A percentile compares a stretch with the other conserved stretches of the same genome.
These are phyloP conservation scores for Ceratobasidium papillatum DNA, from an alignment of 1,284 basidiomycete species.

Conservation along the genomic window DNA sequence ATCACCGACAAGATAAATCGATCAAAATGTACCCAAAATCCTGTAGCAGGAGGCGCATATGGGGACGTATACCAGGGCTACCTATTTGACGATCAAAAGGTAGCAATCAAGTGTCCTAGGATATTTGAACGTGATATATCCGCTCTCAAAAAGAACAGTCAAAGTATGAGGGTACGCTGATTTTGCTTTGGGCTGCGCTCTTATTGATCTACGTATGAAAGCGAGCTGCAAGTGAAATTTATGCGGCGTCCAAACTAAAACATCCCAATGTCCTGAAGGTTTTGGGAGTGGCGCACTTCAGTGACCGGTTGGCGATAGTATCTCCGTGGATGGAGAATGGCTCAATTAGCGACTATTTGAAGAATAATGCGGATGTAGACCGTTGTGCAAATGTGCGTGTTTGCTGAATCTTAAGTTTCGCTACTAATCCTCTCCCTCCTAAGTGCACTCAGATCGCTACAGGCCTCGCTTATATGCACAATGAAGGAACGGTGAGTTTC, in stretches of 20 bases:
- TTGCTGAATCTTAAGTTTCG: not conserved
- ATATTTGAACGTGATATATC: too few relatives aligned
- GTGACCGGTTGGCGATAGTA: slow-evolving; percentile 5
- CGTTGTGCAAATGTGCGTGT: not conserved
- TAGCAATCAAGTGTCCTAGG: slow-evolving; percentile 8
- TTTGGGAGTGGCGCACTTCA: not conserved
- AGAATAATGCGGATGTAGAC: not conserved
- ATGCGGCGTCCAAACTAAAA: slow-evolving; percentile 17
- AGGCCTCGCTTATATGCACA: slow-evolving; percentile 13
- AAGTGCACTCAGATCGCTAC: not conserved
- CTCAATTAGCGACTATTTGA: not conserved
- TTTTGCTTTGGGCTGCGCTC: too few relatives aligned
- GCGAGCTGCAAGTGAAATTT: slow-evolving; percentile 15
- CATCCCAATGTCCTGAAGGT: slow-evolving; percentile 10
- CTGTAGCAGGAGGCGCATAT: not conserved
- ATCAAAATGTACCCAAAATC: not conserved
- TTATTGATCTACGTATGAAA: not conserved
- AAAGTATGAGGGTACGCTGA: too few relatives aligned
- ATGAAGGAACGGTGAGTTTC: not conserved
- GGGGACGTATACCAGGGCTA: not conserved
- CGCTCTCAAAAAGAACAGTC: not conserved
- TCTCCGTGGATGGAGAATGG: slow-evolving; percentile 14
- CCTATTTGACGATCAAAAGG: not conserved
- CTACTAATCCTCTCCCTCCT: not conserved
- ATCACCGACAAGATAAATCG: not conserved